Conservation (phyloP, 2,329 filamentous ascomycete genomes). For the Claviceps sp. region DNA sequence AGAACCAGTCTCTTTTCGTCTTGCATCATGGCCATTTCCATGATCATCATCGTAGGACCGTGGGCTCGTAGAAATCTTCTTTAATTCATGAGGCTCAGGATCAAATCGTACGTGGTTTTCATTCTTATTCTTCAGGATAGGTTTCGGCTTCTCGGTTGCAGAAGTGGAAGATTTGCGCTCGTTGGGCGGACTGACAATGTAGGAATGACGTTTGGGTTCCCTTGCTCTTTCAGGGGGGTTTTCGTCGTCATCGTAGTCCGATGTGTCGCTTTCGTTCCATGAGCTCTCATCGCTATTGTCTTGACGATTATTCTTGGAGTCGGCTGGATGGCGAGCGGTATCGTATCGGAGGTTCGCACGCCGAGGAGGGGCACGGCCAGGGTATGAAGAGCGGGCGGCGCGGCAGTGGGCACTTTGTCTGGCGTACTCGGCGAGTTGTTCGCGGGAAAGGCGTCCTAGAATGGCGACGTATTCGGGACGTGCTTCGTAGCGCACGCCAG, state of each 20-base stretch:
- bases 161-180: conserved; percentile 22
- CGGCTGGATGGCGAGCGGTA: conserved; percentile 10
- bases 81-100: conserved; percentile 32
- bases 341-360: conserved; percentile 6
- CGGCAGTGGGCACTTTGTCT: conserved; percentile 34
- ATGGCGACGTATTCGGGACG: conserved; percentile 46
- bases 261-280: conserved; percentile 18
- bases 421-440: conserved; percentile 39
- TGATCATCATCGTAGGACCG: conserved; percentile 20
- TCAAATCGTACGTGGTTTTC: conserved; percentile 43
- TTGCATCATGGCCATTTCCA: conserved; percentile 13
- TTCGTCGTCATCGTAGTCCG: conserved; percentile 21
- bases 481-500: conserved; percentile 44
- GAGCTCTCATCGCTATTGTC: conserved; percentile 18
- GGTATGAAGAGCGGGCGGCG: conserved; percentile 19
- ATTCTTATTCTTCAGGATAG: conserved; percentile 49
- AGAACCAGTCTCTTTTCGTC: conserved; percentile 7
- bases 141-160: conserved; percentile 32
- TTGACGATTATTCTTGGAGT: conserved; percentile 22
- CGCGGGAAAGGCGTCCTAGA: conserved; percentile 38
- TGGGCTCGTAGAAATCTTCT: conserved; percentile 12
- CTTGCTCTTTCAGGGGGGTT: conserved; percentile 11
- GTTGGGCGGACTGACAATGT: conserved; percentile 23
- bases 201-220: conserved; percentile 15
- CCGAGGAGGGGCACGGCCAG: conserved; percentile 2